Conservation (phyloP, 805 yeast genomes). For the Ogataea henricii region DNA sequence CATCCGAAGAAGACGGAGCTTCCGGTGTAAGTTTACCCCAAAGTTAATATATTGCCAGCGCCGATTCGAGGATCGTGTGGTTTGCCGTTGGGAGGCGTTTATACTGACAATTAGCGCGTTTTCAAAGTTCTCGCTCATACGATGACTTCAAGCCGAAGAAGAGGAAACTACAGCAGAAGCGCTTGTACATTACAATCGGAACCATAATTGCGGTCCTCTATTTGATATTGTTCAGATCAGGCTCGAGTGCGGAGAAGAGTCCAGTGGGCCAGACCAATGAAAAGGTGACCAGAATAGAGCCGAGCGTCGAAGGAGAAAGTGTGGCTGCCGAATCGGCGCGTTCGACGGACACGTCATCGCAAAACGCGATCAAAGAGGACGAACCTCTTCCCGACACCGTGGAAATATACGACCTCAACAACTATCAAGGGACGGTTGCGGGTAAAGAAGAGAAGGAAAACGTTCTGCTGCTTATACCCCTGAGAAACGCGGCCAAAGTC, state of each 20-base stretch:
- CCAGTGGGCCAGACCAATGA: background rate
- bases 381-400: conserved; percentile 33
- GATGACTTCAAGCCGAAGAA: conserved; percentile 24
- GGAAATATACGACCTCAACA: conserved; percentile 61
- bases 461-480: conserved; percentile 70
- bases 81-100: background rate
- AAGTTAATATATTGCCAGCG: background rate
- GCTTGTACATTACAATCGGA: conserved; percentile 6
- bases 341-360: conserved; percentile 1
- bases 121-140: conserved; percentile 5
- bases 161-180: conserved; percentile 7
- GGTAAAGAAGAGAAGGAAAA: conserved; percentile 59
- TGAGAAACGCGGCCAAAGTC: conserved; percentile 76
- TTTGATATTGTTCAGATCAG: conserved; percentile 6
- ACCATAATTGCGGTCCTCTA: conserved; percentile 9
- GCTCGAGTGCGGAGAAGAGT: background rate
- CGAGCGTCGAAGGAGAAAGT: background rate
- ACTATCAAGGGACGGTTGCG: conserved; percentile 52
- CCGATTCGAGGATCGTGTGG: background rate
- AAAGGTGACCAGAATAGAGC: conserved; percentile 2
- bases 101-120: conserved; percentile 6
- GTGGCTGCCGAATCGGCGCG: conserved; percentile 7
- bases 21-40: conserved; percentile 43
- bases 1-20: conserved; percentile 49
- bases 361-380: background rate